Evolutionary conservation across 306 rosid genomes (phyloP).

Genomic region (Astragalus glycyphyllos): DNA sequence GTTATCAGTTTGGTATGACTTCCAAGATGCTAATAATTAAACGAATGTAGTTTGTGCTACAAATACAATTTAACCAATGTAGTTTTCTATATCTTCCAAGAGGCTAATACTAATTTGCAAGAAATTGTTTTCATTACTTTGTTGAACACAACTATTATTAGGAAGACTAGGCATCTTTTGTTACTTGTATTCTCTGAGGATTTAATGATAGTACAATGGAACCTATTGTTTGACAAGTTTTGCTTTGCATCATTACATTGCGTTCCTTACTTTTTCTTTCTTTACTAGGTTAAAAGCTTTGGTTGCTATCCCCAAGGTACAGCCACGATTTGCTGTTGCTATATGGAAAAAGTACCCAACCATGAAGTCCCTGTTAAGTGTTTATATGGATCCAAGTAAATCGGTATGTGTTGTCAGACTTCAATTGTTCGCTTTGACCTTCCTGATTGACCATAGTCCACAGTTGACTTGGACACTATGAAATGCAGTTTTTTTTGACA

Average conservation of each 20-base stretch:
- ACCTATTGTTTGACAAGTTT: background rate
- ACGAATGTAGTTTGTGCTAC: background rate
- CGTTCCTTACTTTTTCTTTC: constrained; percentile 43
- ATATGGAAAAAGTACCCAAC: constrained; percentile 92
- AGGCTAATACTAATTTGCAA: background rate
- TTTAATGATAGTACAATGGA: background rate
- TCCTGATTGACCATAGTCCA: constrained; percentile 34
- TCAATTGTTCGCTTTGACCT: constrained; percentile 36
- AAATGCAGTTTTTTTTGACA: constrained; percentile 23
- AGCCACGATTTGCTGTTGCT: constrained; percentile 89
- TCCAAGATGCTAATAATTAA: constrained; percentile 13
- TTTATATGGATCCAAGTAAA: constrained; percentile 78
- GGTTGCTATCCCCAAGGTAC: constrained; percentile 95
- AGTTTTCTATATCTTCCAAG: background rate
- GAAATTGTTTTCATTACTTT: constrained; percentile 8
- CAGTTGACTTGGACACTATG: constrained; percentile 4
- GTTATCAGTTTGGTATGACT: background rate
- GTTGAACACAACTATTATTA: constrained; percentile 11
- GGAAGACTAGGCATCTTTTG: constrained; percentile 18
- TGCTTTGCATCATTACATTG: constrained; percentile 3
- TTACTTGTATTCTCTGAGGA: constrained; percentile 21
- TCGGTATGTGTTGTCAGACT: constrained; percentile 56
- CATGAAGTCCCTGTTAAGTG: constrained; percentile 82
- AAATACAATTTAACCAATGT: background rate
- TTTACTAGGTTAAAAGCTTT: constrained; percentile 84